These are phyloP conservation scores for Tetrahymena elliotti DNA, from an alignment of 73 alveolate species.

Conservation along the genomic window DNA sequence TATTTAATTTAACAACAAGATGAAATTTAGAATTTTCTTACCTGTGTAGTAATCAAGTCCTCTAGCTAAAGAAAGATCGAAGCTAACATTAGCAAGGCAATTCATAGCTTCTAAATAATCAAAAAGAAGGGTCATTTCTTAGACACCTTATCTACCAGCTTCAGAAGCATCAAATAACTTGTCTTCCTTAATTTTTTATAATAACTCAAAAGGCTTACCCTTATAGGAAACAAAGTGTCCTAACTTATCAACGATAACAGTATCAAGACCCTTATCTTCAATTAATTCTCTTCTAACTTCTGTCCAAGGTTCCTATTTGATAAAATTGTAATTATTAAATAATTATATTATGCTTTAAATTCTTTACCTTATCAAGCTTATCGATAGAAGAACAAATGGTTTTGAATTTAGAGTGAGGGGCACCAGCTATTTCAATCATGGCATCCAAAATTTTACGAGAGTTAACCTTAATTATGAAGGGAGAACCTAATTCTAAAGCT, in stretches of 20 bases:
- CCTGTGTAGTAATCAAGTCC: constrained; percentile 97
- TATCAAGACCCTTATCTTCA: constrained; percentile 72
- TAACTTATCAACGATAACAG: constrained; percentile 63
- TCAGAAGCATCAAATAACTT: constrained; percentile 56
- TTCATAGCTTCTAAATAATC: constrained; percentile 53
- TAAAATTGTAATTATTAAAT: neutral
- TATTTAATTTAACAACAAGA: neutral
- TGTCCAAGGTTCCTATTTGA: constrained; percentile 61
- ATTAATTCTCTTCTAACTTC: constrained; percentile 74
- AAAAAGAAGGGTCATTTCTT: constrained; percentile 76
- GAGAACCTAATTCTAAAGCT: constrained; percentile 51
- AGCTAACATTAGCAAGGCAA: constrained; percentile 45
- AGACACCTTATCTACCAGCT: constrained; percentile 65
- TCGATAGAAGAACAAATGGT: constrained; percentile 81
- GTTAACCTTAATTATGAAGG: constrained; percentile 61
- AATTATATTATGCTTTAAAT: neutral
- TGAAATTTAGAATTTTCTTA: neutral
- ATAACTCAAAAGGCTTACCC: constrained; percentile 67
- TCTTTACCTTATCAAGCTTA: constrained; percentile 67
- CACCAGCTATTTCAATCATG: constrained; percentile 62
- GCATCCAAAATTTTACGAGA: constrained; percentile 78
- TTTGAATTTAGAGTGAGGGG: constrained; percentile 61
- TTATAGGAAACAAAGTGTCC: constrained; percentile 57
- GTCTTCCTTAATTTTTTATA: constrained; percentile 52
- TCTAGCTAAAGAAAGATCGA: constrained; percentile 88